Evolutionary conservation across 2,329 filamentous ascomycete species (phyloP).

Genomic region (Calonectria multiphialidica): DNA sequence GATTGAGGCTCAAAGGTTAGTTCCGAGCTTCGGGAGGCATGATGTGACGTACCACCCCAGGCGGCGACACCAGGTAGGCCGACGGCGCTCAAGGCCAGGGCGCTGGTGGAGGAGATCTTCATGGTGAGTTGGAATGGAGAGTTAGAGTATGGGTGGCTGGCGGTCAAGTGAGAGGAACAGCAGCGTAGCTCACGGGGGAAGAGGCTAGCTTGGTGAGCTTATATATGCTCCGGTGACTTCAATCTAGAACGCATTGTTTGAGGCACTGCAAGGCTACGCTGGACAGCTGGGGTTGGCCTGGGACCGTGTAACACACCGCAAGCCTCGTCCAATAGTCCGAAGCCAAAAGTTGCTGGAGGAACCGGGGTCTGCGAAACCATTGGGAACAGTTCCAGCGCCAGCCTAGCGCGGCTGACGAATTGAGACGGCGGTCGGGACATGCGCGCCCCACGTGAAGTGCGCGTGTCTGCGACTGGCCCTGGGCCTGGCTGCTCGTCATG

Average conservation of each 20-base stretch:
- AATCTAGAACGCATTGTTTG: slow-evolving; percentile 4
- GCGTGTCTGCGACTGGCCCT: slow-evolving; percentile 29
- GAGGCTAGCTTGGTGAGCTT: not conserved
- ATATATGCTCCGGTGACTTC: not conserved
- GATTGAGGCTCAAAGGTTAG: not conserved
- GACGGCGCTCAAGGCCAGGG: slow-evolving; percentile 47
- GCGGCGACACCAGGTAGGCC: slow-evolving; percentile 51
- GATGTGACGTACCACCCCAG: slow-evolving; percentile 55
- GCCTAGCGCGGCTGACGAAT: slow-evolving; percentile 32
- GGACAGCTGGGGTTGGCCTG: slow-evolving; percentile 5
- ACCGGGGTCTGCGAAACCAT: slow-evolving; percentile 21
- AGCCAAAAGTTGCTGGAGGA: slow-evolving; percentile 31
- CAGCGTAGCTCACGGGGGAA: slow-evolving; percentile 3
- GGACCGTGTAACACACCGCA: not conserved
- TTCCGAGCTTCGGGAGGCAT: not conserved
- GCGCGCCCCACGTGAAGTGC: slow-evolving; percentile 36
- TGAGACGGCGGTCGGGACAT: slow-evolving; percentile 22
- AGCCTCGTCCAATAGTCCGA: slow-evolving; percentile 20
- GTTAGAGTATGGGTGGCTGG: not conserved
- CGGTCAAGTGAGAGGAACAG: not conserved
- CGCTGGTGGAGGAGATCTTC: slow-evolving; percentile 46
- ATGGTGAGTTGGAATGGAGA: slow-evolving; percentile 36
- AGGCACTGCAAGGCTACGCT: slow-evolving; percentile 21
- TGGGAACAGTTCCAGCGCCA: not conserved
- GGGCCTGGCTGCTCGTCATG: not conserved